These are phyloP conservation scores for Daedalea quercina DNA, from an alignment of 768 basidiomycete species.

Conservation along the genomic window DNA sequence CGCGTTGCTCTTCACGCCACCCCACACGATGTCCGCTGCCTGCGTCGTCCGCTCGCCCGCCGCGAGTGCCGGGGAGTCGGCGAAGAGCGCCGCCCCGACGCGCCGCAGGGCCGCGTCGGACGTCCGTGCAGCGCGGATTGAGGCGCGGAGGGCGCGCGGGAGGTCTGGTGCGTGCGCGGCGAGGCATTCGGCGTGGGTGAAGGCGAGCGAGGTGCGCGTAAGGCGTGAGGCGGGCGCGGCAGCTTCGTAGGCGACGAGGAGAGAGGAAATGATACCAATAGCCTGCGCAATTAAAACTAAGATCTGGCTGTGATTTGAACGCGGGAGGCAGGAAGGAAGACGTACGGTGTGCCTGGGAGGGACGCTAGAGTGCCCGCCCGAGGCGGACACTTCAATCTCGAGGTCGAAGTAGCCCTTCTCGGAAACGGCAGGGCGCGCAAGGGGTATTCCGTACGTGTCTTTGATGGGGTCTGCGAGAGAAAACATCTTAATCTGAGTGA, in stretches of 20 bases:
- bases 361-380: constrained; percentile 83
- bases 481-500: no score
- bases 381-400: constrained; percentile 53
- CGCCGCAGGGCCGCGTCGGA: constrained; percentile 45
- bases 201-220: constrained; percentile 50
- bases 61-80: constrained; percentile 28
- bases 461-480: background rate
- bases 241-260: constrained; percentile 63
- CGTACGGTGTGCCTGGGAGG: constrained; percentile 76
- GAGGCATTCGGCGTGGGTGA: constrained; percentile 56
- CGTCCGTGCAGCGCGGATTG: constrained; percentile 39
- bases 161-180: constrained; percentile 56
- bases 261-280: constrained; percentile 55
- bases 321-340: background rate
- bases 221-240: constrained; percentile 52
- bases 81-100: constrained; percentile 40
- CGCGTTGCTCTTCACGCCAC: constrained; percentile 45
- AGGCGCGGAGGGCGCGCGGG: constrained; percentile 36
- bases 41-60: constrained; percentile 65
- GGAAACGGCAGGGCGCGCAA: constrained; percentile 58
- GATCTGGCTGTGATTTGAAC: background rate
- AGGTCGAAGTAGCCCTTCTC: constrained; percentile 72
- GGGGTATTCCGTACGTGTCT: constrained; percentile 38
- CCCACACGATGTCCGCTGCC: constrained; percentile 57
- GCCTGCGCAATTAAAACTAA: constrained; percentile 1